Conservation (phyloP, 139 green algal genomes). For the Picochlorum sp. region DNA sequence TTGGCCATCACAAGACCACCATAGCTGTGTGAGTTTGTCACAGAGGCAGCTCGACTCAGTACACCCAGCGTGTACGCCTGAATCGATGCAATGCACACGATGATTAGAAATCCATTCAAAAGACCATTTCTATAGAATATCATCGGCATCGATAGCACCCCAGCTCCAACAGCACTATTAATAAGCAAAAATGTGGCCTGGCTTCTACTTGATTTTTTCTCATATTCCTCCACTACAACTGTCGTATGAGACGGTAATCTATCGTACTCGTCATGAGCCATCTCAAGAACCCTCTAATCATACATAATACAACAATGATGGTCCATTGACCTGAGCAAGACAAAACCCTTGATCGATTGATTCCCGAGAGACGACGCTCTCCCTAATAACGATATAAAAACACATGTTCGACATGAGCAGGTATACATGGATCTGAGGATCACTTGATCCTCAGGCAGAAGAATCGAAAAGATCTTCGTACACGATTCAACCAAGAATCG, state of each 20-base stretch:
- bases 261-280: background rate
- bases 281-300: too few relatives aligned
- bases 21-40: slow-evolving; percentile 20
- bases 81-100: slow-evolving; percentile 24
- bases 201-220: background rate
- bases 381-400: too few relatives aligned
- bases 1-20: slow-evolving; percentile 32
- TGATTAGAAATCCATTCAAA: slow-evolving; percentile 45
- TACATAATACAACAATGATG: too few relatives aligned
- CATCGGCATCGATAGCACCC: slow-evolving; percentile 63
- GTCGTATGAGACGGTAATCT: background rate
- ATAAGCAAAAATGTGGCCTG: slow-evolving; percentile 7
- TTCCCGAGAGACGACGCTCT: too few relatives aligned
- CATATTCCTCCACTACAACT: slow-evolving; percentile 6
- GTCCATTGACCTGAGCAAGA: too few relatives aligned
- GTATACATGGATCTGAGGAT: too few relatives aligned
- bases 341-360: too few relatives aligned
- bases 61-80: slow-evolving; percentile 67
- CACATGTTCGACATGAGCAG: too few relatives aligned
- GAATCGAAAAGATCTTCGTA: too few relatives aligned
- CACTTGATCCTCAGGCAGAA: too few relatives aligned
- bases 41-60: slow-evolving; percentile 41
- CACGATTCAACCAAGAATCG: too few relatives aligned
- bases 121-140: slow-evolving; percentile 54
- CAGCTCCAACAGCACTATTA: slow-evolving; percentile 47